phyloP scores from a whole-genome alignment of 768 basidiomycete species.

The Hydnum rufescens region DNA sequence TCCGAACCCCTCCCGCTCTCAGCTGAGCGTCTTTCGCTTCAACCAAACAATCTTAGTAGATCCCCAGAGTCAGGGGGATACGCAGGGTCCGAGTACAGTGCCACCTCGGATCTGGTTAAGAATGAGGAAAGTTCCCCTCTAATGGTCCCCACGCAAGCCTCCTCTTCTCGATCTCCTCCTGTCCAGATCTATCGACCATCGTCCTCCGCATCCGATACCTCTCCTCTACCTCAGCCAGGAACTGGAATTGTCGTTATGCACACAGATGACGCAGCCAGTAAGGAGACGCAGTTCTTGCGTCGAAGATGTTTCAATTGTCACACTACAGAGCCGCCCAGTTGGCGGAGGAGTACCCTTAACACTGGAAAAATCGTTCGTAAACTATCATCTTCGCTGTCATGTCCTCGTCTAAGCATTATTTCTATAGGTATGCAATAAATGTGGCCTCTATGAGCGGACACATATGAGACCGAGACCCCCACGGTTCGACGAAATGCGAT shows the following conservation, averaged over 20 bases:
- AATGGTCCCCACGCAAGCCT: too few species aligned
- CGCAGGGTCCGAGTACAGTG: too few species aligned
- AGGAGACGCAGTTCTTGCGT: conserved; percentile 80
- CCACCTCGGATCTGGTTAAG: too few species aligned
- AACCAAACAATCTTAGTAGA: too few species aligned
- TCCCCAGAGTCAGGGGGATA: too few species aligned
- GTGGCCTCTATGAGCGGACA: conserved; percentile 77
- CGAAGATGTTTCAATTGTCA: conserved; percentile 82
- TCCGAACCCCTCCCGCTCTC: background rate
- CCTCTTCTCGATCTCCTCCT: background rate
- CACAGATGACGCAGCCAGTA: conserved; percentile 77
- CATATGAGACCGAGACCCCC: conserved; percentile 66
- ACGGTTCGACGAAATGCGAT: conserved; percentile 71
- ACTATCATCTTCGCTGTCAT: conserved; percentile 1
- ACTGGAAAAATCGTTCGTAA: conserved; percentile 56
- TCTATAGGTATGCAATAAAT: conserved; percentile 59
- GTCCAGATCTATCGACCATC: background rate
- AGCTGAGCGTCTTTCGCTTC: background rate
- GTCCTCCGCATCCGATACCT: background rate
- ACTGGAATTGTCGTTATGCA: conserved; percentile 52
- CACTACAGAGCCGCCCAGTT: conserved; percentile 75
- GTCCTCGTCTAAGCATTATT: conserved; percentile 1
- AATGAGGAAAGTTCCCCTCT: too few species aligned
- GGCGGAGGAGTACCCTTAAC: conserved; percentile 75
- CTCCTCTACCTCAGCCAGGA: background rate